Evolutionary conservation across 208 protist genomes (phyloP).

Genomic region (Acanthamoeba healyi): DNA sequence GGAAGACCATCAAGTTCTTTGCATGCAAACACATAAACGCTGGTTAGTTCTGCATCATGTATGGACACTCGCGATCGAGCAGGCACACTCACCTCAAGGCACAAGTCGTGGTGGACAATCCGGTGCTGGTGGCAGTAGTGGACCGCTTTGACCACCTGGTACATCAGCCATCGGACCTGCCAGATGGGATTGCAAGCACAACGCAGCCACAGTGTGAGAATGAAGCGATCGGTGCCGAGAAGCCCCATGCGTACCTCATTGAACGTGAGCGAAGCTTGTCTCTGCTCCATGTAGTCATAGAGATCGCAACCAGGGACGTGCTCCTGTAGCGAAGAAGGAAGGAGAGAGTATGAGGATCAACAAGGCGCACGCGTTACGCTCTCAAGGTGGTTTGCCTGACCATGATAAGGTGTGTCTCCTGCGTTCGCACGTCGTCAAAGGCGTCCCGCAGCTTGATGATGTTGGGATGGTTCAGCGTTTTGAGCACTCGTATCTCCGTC

Average conservation of each 20-base stretch:
- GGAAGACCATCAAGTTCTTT: conserved; percentile 11
- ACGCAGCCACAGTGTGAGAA: not conserved
- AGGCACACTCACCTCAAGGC: conserved; percentile 19
- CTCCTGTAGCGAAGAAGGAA: not conserved
- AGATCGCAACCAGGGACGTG: conserved; percentile 46
- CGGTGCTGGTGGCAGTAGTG: conserved; percentile 34
- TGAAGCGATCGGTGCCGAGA: not conserved
- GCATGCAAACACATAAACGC: not conserved
- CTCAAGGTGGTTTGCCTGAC: not conserved
- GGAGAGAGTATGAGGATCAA: not conserved
- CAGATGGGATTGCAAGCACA: not conserved
- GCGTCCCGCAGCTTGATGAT: conserved; percentile 53
- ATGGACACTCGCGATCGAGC: not conserved
- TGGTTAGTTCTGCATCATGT: too few species aligned
- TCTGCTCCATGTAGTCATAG: conserved; percentile 57
- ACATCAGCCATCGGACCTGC: conserved; percentile 36
- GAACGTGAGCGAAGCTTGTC: not conserved
- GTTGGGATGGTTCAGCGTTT: conserved; percentile 1
- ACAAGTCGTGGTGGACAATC: conserved; percentile 52
- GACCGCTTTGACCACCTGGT: conserved; percentile 35
- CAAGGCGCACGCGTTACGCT: too few species aligned
- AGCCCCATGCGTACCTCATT: too few species aligned
- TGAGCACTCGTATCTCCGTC: conserved; percentile 32
- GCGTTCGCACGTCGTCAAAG: conserved; percentile 7
- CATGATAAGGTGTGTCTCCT: conserved; percentile 26